phyloP scores from a whole-genome alignment of 2,329 filamentous ascomycete genomes.

The Aspergillus sp. region DNA sequence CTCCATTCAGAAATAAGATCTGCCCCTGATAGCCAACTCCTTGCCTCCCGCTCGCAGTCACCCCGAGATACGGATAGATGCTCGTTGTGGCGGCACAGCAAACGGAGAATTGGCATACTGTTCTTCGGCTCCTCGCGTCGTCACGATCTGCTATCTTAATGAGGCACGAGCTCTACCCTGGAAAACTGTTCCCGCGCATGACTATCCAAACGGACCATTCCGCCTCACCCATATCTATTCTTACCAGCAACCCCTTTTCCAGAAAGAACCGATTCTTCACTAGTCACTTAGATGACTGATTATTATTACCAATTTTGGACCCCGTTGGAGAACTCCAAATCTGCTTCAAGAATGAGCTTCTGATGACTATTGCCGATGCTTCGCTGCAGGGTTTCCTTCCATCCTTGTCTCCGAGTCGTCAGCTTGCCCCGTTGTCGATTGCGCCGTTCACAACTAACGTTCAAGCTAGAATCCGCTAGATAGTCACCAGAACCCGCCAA shows the following conservation, averaged over 20 bases:
- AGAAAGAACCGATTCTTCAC: neutral
- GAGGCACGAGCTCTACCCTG: slow-evolving; percentile 4
- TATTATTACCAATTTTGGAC: slow-evolving; percentile 18
- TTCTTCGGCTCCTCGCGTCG: slow-evolving; percentile 14
- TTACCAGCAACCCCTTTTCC: slow-evolving; percentile 9
- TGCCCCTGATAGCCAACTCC: slow-evolving; percentile 20
- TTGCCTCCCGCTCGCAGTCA: slow-evolving; percentile 16
- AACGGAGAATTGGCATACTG: slow-evolving; percentile 13
- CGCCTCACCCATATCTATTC: neutral
- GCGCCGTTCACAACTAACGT: slow-evolving; percentile 24
- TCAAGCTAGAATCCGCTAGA: slow-evolving; percentile 41
- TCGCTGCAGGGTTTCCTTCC: slow-evolving; percentile 8
- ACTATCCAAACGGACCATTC: neutral
- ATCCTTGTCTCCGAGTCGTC: slow-evolving; percentile 1
- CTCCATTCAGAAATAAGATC: slow-evolving; percentile 19
- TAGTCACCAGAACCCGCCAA: slow-evolving; percentile 31
- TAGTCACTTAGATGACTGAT: slow-evolving; percentile 14
- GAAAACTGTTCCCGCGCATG: neutral
- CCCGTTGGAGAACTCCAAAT: neutral
- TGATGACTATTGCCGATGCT: slow-evolving; percentile 1
- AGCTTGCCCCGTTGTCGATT: slow-evolving; percentile 17
- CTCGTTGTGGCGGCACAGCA: neutral
- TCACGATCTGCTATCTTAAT: slow-evolving; percentile 15
- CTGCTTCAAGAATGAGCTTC: slow-evolving; percentile 7
- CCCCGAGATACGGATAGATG: slow-evolving; percentile 5